A percentile compares a stretch with the other conserved stretches of the same genome.
Evolutionary conservation across 2,329 filamentous ascomycete species (phyloP).

Genomic region (Fusarium secorum): DNA sequence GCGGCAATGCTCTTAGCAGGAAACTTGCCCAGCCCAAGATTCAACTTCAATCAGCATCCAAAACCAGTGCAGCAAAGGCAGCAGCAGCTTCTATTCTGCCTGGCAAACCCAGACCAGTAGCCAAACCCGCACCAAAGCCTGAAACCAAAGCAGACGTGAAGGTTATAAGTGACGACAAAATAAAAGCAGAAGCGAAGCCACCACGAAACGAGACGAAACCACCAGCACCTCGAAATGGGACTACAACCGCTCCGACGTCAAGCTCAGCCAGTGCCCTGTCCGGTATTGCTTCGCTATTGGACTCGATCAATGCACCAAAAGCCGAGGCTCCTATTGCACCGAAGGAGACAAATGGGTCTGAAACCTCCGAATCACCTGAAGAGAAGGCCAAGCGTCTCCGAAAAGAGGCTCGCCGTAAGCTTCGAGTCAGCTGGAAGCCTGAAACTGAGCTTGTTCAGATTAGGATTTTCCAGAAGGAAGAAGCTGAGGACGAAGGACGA

Average conservation of each 20-base stretch:
- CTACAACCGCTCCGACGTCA: slow-evolving; percentile 31
- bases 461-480: slow-evolving; percentile 75
- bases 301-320: slow-evolving; percentile 57
- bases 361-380: slow-evolving; percentile 71
- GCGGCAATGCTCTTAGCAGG: slow-evolving; percentile 49
- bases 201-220: slow-evolving; percentile 44
- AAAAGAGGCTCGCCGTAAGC: slow-evolving; percentile 74
- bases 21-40: slow-evolving; percentile 50
- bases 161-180: slow-evolving; percentile 44
- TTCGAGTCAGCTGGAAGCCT: slow-evolving; percentile 75
- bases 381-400: slow-evolving; percentile 72
- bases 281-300: slow-evolving; percentile 63
- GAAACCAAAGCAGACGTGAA: slow-evolving; percentile 43
- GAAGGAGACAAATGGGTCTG: slow-evolving; percentile 57
- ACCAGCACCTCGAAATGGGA: slow-evolving; percentile 41
- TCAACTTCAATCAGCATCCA: slow-evolving; percentile 44
- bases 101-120: slow-evolving; percentile 56
- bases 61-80: slow-evolving; percentile 44
- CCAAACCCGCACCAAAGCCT: slow-evolving; percentile 53
- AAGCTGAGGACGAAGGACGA: slow-evolving; percentile 73
- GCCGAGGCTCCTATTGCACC: slow-evolving; percentile 54
- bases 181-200: slow-evolving; percentile 42
- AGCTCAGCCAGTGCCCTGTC: slow-evolving; percentile 49
- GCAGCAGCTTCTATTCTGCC: slow-evolving; percentile 52
- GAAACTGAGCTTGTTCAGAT: slow-evolving; percentile 72